Conservation (phyloP, 768 basidiomycete genomes). For the Termitomyces sp. region DNA sequence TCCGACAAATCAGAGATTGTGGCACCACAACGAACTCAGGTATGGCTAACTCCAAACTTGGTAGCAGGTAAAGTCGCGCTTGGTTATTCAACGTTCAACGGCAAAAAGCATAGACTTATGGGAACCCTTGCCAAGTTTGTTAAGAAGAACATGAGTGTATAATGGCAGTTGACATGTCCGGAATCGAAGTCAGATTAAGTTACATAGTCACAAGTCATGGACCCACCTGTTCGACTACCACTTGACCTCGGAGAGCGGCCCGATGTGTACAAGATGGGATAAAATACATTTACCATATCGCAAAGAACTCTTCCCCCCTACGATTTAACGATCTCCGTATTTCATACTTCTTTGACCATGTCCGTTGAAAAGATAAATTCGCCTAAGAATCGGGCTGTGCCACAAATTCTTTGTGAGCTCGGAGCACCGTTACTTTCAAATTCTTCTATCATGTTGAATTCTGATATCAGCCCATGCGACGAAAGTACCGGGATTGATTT, state of each 20-base stretch:
- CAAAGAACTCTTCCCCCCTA: too few species aligned
- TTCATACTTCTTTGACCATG: slow-evolving; percentile 21
- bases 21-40: background rate
- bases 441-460: background rate
- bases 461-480: slow-evolving; percentile 45
- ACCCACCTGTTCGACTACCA: background rate
- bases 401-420: slow-evolving; percentile 45
- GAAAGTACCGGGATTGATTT: slow-evolving; percentile 53
- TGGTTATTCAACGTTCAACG: too few species aligned
- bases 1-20: background rate
- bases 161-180: too few species aligned
- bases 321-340: background rate
- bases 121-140: too few species aligned
- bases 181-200: too few species aligned
- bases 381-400: slow-evolving; percentile 34
- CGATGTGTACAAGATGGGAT: background rate
- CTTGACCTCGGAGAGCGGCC: background rate
- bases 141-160: too few species aligned
- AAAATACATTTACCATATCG: background rate
- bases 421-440: background rate
- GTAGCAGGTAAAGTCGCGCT: too few species aligned
- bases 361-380: slow-evolving; percentile 54
- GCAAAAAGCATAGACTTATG: too few species aligned
- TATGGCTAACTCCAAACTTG: background rate
- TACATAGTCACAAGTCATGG: too few species aligned